phyloP scores from a whole-genome alignment of 129 eudicot genomes.

The Logfia minima region DNA sequence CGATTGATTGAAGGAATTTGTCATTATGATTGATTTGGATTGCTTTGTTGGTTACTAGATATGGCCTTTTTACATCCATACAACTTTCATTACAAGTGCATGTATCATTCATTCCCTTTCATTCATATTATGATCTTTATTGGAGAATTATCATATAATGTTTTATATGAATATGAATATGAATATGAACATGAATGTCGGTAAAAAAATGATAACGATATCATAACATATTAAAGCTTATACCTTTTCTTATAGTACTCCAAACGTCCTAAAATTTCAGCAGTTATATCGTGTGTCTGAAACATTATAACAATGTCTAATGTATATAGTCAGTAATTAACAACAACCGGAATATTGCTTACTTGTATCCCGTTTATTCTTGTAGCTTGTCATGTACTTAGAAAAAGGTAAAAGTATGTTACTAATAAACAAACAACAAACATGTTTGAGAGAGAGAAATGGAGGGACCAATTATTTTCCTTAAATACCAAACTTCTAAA shows the following conservation, averaged over 20 bases:
- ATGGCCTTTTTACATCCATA: conserved; percentile 33
- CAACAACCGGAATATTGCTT: too few relatives aligned
- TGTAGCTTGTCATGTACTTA: neutral
- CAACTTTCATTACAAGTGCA: conserved; percentile 21
- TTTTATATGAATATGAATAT: neutral
- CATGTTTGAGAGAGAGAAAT: neutral
- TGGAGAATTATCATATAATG: too few relatives aligned
- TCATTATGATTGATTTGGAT: conserved; percentile 33
- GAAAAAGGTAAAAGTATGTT: too few relatives aligned
- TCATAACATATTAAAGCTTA: too few relatives aligned
- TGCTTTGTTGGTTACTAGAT: conserved; percentile 35
- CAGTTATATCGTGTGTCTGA: too few relatives aligned
- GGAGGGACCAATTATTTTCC: conserved; percentile 14
- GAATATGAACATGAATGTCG: too few relatives aligned
- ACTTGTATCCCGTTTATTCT: neutral
- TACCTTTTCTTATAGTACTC: too few relatives aligned
- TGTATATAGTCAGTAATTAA: too few relatives aligned
- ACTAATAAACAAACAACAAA: neutral
- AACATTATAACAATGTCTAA: too few relatives aligned
- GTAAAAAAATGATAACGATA: too few relatives aligned
- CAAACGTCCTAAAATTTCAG: too few relatives aligned
- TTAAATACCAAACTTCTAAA: conserved; percentile 24
- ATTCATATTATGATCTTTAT: neutral
- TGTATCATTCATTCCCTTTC: neutral
- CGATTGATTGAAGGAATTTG: conserved; percentile 33